phyloP scores from a whole-genome alignment of 768 basidiomycete genomes.

The Multifurca ochricompacta region DNA sequence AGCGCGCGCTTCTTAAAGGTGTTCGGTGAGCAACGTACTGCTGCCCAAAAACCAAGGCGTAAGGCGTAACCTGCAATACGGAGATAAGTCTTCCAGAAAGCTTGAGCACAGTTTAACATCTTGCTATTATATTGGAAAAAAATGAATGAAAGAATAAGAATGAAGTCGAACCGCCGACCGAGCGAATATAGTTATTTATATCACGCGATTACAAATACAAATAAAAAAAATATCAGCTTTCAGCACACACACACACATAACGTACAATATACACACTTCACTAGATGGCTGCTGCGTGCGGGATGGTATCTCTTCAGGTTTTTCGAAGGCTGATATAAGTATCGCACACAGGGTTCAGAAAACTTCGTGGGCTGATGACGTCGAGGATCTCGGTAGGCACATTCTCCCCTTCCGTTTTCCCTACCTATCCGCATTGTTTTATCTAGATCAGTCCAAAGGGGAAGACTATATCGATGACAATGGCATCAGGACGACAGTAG shows the following conservation, averaged over 20 bases:
- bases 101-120: too few relatives aligned
- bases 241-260: too few relatives aligned
- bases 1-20: background rate
- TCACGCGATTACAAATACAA: background rate
- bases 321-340: background rate
- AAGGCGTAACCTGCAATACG: too few relatives aligned
- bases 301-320: background rate
- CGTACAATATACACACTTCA: background rate
- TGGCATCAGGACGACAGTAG: conserved; percentile 34
- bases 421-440: background rate
- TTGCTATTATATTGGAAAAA: background rate
- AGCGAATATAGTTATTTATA: too few relatives aligned
- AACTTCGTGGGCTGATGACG: conserved; percentile 36
- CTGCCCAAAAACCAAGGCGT: too few relatives aligned
- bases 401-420: background rate
- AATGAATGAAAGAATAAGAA: background rate
- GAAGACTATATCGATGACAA: conserved; percentile 78
- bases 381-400: conserved; percentile 30
- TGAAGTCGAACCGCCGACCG: background rate
- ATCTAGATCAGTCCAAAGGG: conserved; percentile 42
- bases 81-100: too few relatives aligned
- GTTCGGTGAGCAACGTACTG: background rate
- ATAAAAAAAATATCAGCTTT: background rate
- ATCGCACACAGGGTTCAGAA: conserved; percentile 27
- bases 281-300: conserved; percentile 9